Evolutionary conservation across 139 green algal genomes (phyloP), one percentile per base, ranked within the genome.

Genomic region (Zygnema circumcarinatum): DNA sequence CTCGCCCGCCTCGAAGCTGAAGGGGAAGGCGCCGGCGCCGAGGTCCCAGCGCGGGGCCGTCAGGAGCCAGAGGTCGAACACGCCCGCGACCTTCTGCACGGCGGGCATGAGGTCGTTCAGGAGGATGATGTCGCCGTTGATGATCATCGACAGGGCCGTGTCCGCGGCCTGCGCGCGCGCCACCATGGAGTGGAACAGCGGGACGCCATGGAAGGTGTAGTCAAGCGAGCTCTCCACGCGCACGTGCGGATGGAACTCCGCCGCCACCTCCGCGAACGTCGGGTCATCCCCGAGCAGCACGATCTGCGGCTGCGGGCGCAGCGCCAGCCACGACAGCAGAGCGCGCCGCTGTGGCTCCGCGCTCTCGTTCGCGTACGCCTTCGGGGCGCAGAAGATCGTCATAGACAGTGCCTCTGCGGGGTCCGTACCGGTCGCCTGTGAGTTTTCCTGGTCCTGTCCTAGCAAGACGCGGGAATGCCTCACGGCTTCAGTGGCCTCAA

Each of bases 121-220:
- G 32, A 86, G 79, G 47, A 86, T 86, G 20, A 86, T 76, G 54
- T 87, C 81, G 1, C 36, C 81, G 67, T 87, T 87, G 56, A 87
- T 81, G 67, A 87, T 3, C 81, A 87, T 87, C 22, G 81, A 87
- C 2, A 82, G 67, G n/a, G 56, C 40, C 20, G 81, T 81, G 32
- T 79, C 67, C 21, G 81, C 81, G 16, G 81, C 31, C 1, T 69
- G 35, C 36, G 81, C 81, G 32, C 56, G 56, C 11, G 81, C 81
- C n/a, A 87, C 11, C 56, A 87, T 87, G 3, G 56, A 41, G 81
- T 87, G 83, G 72, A 88, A 88, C 16, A 88, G 83, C 36, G 83
- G 83, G 29, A 83, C 38, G 25, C 83, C 83, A 39, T 84, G 53
- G 73, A 87, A 81, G 74, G 79, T 87, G 32, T n/a, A 38, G 35